Percentiles rank a stretch among this genome's conserved stretches.
Conservation (phyloP, 345 rosid species). For the Punica granatum region DNA sequence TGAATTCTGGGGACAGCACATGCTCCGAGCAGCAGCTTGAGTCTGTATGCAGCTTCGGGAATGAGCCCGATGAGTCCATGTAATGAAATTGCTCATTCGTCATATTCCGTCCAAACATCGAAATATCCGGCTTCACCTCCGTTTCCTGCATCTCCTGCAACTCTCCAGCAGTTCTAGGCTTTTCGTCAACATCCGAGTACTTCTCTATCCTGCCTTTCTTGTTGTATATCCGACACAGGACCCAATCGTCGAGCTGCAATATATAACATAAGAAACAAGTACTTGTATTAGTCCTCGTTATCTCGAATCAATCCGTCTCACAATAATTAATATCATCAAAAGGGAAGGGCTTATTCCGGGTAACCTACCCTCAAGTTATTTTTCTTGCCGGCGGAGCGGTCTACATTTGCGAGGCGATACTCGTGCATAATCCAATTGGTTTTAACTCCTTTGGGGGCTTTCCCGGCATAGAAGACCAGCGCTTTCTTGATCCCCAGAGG, state of each 20-base stretch:
- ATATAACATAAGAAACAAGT: background rate
- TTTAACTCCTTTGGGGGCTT: conserved; percentile 73
- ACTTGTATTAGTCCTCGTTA: background rate
- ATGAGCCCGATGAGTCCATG: conserved; percentile 49
- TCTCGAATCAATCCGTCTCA: background rate
- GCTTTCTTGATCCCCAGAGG: conserved; percentile 78
- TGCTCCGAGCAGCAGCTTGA: conserved; percentile 67
- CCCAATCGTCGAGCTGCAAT: conserved; percentile 87
- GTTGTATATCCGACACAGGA: conserved; percentile 73
- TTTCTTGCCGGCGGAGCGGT: conserved; percentile 49
- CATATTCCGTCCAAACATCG: background rate
- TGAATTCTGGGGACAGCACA: conserved; percentile 47
- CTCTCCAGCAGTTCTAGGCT: background rate
- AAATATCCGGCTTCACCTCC: conserved; percentile 36
- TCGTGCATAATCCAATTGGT: conserved; percentile 99
- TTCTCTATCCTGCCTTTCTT: conserved; percentile 73
- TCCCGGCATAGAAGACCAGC: conserved; percentile 81
- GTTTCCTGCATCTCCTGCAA: conserved; percentile 9
- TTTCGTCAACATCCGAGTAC: conserved; percentile 20
- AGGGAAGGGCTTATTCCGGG: background rate
- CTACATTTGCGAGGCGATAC: conserved; percentile 80
- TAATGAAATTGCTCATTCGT: conserved; percentile 8
- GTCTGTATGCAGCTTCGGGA: conserved; percentile 46
- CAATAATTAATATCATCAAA: too few species aligned
- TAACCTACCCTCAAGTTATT: conserved; percentile 52